Evolutionary conservation across 202 grass and related monocot genomes (phyloP).

Genomic region (Brachypodium distachyon): DNA sequence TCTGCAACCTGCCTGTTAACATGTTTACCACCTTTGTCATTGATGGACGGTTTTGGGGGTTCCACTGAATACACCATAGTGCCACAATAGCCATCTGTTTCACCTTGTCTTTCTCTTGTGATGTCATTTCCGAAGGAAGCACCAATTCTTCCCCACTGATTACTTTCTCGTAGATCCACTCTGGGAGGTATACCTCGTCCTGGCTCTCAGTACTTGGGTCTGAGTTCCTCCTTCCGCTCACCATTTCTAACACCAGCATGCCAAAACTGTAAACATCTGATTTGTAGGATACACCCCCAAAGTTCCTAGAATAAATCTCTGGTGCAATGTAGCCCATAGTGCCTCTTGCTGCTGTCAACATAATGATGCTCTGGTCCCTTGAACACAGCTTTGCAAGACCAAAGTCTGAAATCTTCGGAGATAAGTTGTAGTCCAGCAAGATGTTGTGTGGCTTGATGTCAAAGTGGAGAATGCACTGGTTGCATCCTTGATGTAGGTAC

Average conservation of each 20-base stretch:
- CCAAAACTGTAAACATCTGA: constrained; percentile 34
- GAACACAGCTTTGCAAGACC: constrained; percentile 46
- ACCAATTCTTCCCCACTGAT: neutral
- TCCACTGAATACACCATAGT: neutral
- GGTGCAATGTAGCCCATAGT: constrained; percentile 58
- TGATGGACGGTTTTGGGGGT: neutral
- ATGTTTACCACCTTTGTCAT: neutral
- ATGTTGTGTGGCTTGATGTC: constrained; percentile 52
- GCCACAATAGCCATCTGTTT: neutral
- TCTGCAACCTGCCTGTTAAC: neutral
- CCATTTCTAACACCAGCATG: neutral
- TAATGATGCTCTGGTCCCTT: constrained; percentile 34
- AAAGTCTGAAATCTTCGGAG: constrained; percentile 46
- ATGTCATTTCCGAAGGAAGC: neutral
- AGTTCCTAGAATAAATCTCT: constrained; percentile 38
- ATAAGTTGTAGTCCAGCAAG: constrained; percentile 34
- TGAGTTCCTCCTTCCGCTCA: neutral
- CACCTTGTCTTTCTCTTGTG: neutral
- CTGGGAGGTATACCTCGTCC: neutral
- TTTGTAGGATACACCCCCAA: constrained; percentile 43
- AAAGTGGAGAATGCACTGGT: constrained; percentile 41
- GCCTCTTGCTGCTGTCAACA: constrained; percentile 39
- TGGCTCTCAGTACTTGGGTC: neutral
- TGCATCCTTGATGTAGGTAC: constrained; percentile 56
- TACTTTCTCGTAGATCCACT: neutral